These are phyloP conservation scores for Eutypa lata DNA, from an alignment of 2,329 filamentous ascomycete genomes.

Conservation along the genomic window DNA sequence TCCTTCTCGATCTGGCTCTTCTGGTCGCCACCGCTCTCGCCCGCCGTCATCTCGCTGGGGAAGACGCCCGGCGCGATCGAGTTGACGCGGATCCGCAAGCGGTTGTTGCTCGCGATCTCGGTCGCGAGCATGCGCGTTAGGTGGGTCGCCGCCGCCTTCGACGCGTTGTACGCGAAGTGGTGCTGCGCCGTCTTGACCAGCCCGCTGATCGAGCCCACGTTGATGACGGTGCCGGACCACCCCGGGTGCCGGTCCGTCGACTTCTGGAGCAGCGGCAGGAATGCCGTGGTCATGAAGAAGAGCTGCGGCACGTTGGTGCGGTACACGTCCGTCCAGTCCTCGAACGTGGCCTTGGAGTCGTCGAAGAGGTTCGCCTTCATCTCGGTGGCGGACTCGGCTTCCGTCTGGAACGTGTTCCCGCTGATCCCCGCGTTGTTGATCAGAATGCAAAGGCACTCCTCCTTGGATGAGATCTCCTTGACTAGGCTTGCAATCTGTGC, in stretches of 20 bases:
- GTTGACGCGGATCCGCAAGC: slow-evolving; percentile 64
- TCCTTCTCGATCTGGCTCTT: slow-evolving; percentile 59
- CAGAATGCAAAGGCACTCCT: slow-evolving; percentile 60
- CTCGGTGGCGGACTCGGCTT: slow-evolving; percentile 46
- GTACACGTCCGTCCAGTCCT: slow-evolving; percentile 71
- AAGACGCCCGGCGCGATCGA: slow-evolving; percentile 71
- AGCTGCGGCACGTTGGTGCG: slow-evolving; percentile 71
- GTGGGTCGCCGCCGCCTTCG: slow-evolving; percentile 64
- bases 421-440: slow-evolving; percentile 68
- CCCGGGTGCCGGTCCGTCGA: slow-evolving; percentile 38
- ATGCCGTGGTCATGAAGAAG: slow-evolving; percentile 62
- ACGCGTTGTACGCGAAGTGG: slow-evolving; percentile 63
- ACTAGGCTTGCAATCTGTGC: slow-evolving; percentile 56
- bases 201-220: slow-evolving; percentile 67
- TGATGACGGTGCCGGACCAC: slow-evolving; percentile 61
- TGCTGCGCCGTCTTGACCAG: slow-evolving; percentile 61
- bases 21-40: slow-evolving; percentile 42
- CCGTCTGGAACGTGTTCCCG: slow-evolving; percentile 52
- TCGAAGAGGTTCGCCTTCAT: slow-evolving; percentile 66
- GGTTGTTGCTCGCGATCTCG: slow-evolving; percentile 53
- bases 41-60: slow-evolving; percentile 69
- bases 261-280: slow-evolving; percentile 60
- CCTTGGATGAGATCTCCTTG: slow-evolving; percentile 51
- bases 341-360: slow-evolving; percentile 51
- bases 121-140: slow-evolving; percentile 61